phyloP scores from a whole-genome alignment of 352 stramenopile species.

The Phytophthora constricta region DNA sequence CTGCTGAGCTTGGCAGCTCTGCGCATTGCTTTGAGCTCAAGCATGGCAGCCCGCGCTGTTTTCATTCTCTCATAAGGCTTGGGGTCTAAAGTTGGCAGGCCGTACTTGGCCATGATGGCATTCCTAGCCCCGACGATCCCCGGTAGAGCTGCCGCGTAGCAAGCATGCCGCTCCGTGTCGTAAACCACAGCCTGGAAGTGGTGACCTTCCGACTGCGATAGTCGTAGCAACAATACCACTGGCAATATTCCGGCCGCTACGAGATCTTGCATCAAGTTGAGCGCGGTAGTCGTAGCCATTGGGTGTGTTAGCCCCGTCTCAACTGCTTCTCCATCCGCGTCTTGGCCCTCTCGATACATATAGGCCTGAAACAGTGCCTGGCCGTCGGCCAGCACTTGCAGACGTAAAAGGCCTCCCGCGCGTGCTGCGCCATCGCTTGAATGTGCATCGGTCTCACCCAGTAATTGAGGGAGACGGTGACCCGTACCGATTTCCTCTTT shows the following conservation, averaged over 20 bases:
- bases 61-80: neutral
- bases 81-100: neutral
- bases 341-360: neutral
- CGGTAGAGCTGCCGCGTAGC: neutral
- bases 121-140: neutral
- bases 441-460: neutral
- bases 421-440: conserved; percentile 5
- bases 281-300: neutral
- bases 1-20: neutral
- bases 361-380: neutral
- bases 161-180: neutral
- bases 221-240: neutral
- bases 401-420: neutral
- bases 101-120: neutral
- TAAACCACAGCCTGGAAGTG: conserved; percentile 12
- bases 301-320: neutral
- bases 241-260: neutral
- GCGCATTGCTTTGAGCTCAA: neutral
- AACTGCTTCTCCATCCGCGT: neutral
- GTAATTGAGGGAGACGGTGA: neutral
- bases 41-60: neutral
- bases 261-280: neutral
- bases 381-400: neutral
- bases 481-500: neutral
- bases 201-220: neutral